phyloP scores from a whole-genome alignment of 192 early-diverging fungal species.

The Physocladia obscura region DNA sequence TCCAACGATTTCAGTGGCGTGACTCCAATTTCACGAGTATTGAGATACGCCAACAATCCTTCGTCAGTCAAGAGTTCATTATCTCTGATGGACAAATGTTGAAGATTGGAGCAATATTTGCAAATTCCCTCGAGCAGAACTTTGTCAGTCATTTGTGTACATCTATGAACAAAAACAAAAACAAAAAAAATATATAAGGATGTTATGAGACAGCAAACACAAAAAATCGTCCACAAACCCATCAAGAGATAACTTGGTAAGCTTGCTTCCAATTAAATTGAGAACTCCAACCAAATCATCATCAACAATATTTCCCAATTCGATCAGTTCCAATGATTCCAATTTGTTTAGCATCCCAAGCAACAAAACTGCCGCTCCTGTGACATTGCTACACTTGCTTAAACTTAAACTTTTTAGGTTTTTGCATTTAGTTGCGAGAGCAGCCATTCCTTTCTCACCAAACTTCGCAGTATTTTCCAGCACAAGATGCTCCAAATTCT shows the following conservation, averaged over 20 bases:
- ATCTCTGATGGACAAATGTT: slow-evolving; percentile 59
- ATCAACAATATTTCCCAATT: slow-evolving; percentile 48
- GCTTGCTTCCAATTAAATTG: slow-evolving; percentile 9
- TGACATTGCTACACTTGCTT: slow-evolving; percentile 58
- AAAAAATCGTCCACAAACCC: slow-evolving; percentile 29
- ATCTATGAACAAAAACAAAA: slow-evolving; percentile 25
- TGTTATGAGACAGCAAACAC: too few relatives aligned
- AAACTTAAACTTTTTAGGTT: slow-evolving; percentile 52
- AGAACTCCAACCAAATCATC: slow-evolving; percentile 48
- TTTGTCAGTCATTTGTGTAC: slow-evolving; percentile 46
- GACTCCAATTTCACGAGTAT: slow-evolving; percentile 35
- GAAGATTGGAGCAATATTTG: slow-evolving; percentile 59
- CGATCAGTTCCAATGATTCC: slow-evolving; percentile 37
- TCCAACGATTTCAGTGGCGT: slow-evolving; percentile 51
- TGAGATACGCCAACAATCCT: slow-evolving; percentile 52
- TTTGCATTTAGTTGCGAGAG: slow-evolving; percentile 28
- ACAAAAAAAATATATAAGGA: slow-evolving; percentile 7
- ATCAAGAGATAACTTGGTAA: slow-evolving; percentile 47
- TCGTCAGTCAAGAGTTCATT: slow-evolving; percentile 64
- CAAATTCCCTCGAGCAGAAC: slow-evolving; percentile 57
- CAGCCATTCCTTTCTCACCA: not conserved
- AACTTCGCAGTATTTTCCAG: slow-evolving; percentile 47
- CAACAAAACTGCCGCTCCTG: slow-evolving; percentile 39
- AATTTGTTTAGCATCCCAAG: slow-evolving; percentile 44
- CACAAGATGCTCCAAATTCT: slow-evolving; percentile 39